Conservation (phyloP, 2,329 filamentous ascomycete species). For the Colletotrichum filicis region DNA sequence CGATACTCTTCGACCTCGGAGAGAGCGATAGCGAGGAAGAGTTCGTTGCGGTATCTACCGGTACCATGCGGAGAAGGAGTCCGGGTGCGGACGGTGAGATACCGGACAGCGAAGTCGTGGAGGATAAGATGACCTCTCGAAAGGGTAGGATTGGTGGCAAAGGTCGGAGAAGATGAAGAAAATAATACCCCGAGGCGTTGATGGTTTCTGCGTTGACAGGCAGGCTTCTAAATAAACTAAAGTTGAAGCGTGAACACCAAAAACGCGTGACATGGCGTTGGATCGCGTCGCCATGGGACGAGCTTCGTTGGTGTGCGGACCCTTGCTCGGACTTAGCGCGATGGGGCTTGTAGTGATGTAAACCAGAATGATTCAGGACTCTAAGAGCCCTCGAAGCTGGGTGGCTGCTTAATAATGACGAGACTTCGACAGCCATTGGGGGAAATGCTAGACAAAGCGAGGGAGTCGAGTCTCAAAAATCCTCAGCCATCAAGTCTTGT, state of each 20-base stretch:
- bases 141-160: constrained; percentile 40
- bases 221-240: neutral
- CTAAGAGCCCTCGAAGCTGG: neutral
- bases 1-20: constrained; percentile 90
- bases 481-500: neutral
- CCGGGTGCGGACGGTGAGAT: constrained; percentile 75
- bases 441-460: neutral
- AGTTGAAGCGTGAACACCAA: neutral
- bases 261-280: constrained; percentile 25
- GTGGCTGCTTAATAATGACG: constrained; percentile 9
- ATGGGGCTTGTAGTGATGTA: constrained; percentile 6
- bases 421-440: neutral
- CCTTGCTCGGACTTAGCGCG: constrained; percentile 20
- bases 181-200: neutral
- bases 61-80: constrained; percentile 89
- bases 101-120: constrained; percentile 65
- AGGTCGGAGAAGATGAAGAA: constrained; percentile 26
- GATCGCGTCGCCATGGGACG: constrained; percentile 26
- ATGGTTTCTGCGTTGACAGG: neutral
- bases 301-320: constrained; percentile 25
- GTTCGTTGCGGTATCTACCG: constrained; percentile 73
- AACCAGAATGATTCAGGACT: neutral
- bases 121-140: constrained; percentile 55
- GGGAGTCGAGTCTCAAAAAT: neutral
- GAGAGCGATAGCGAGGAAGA: constrained; percentile 98